phyloP scores from a whole-genome alignment of 2,329 filamentous ascomycete species.

The Aspergillus caelatus region DNA sequence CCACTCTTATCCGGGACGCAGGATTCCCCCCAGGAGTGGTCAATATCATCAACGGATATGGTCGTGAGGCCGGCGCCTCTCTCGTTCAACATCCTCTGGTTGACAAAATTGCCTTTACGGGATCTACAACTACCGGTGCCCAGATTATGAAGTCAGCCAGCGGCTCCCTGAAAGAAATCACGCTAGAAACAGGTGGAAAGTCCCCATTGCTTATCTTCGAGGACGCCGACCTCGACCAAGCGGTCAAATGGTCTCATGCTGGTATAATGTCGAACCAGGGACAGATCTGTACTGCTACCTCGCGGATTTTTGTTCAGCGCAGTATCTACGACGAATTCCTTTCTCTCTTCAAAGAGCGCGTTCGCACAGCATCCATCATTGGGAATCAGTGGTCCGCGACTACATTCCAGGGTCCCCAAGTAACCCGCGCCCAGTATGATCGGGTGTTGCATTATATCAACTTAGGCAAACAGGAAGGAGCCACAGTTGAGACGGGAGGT shows the following conservation, averaged over 20 bases:
- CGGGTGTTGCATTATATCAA: conserved; percentile 47
- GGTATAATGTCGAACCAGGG: conserved; percentile 63
- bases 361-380: conserved; percentile 40
- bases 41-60: conserved; percentile 74
- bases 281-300: conserved; percentile 63
- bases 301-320: conserved; percentile 59
- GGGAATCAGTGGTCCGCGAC: conserved; percentile 46
- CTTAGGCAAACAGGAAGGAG: conserved; percentile 45
- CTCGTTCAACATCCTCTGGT: conserved; percentile 69
- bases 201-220: conserved; percentile 61
- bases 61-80: conserved; percentile 68
- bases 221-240: conserved; percentile 62
- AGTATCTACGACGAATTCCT: conserved; percentile 52
- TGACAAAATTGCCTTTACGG: conserved; percentile 79
- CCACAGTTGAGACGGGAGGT: conserved; percentile 39
- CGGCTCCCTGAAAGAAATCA: conserved; percentile 65
- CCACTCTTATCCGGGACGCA: conserved; percentile 68
- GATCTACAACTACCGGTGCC: conserved; percentile 71
- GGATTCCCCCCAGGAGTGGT: conserved; percentile 78
- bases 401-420: conserved; percentile 50
- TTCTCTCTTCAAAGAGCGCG: conserved; percentile 36
- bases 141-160: conserved; percentile 76
- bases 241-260: conserved; percentile 49
- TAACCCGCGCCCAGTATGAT: conserved; percentile 49
- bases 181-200: conserved; percentile 63